Conservation (phyloP, 768 basidiomycete genomes). For the Boletus subcaerulescens region DNA sequence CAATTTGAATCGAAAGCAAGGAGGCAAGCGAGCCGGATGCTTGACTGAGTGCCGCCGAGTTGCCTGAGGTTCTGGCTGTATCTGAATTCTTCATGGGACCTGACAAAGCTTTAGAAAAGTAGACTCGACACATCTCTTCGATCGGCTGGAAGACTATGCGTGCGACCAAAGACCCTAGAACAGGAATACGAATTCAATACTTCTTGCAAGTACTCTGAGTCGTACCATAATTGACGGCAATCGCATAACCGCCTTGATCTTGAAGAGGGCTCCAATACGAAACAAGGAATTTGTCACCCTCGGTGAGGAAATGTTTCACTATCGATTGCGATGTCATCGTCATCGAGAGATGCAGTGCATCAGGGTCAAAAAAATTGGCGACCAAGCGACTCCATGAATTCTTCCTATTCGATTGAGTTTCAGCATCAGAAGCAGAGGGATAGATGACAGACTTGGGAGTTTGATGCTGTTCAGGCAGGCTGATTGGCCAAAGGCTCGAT, state of each 20-base stretch:
- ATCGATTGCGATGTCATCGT: conserved; percentile 88
- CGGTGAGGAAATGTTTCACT: conserved; percentile 93
- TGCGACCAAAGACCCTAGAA: conserved; percentile 83
- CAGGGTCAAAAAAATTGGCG: conserved; percentile 41
- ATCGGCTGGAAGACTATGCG: conserved; percentile 93
- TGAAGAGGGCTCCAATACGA: conserved; percentile 78
- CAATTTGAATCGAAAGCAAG: conserved; percentile 63
- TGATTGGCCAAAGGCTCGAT: conserved; percentile 33
- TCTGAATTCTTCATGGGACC: conserved; percentile 8
- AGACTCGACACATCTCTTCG: conserved; percentile 88
- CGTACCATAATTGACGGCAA: conserved; percentile 94
- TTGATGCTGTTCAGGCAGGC: conserved; percentile 17
- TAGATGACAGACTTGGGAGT: conserved; percentile 17
- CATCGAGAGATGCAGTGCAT: conserved; percentile 59
- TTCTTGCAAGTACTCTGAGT: neutral
- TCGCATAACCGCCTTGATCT: conserved; percentile 92
- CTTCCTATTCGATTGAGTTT: conserved; percentile 1
- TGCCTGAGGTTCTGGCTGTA: neutral
- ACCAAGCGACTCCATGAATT: conserved; percentile 3
- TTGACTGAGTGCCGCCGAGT: conserved; percentile 26
- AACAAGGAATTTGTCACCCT: conserved; percentile 90
- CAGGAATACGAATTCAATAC: neutral
- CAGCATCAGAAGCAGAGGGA: neutral
- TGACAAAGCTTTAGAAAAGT: conserved; percentile 71
- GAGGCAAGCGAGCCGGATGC: conserved; percentile 54